phyloP scores from a whole-genome alignment of 495 filamentous ascomycete genomes.

The Hypoxylon perforatum region DNA sequence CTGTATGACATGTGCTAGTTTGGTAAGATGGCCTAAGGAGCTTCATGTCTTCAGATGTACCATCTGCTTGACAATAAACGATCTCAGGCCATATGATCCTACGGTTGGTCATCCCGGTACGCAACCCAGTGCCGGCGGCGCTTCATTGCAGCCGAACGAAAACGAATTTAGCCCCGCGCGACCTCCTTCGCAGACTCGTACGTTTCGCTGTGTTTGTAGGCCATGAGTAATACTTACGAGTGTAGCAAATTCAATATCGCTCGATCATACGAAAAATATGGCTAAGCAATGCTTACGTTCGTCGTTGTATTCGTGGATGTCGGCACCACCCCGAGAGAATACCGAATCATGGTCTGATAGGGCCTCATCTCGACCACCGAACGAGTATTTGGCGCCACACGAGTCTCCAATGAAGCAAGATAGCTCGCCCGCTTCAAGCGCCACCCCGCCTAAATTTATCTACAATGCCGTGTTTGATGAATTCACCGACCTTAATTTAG shows the following conservation, averaged over 20 bases:
- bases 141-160: slow-evolving; percentile 25
- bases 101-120: slow-evolving; percentile 20
- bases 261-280: slow-evolving; percentile 41
- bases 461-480: slow-evolving; percentile 45
- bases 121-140: slow-evolving; percentile 16
- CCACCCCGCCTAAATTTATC: slow-evolving; percentile 30
- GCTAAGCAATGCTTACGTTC: slow-evolving; percentile 40
- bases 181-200: slow-evolving; percentile 29
- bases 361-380: slow-evolving; percentile 25
- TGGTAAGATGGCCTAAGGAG: slow-evolving; percentile 83
- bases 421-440: slow-evolving; percentile 30
- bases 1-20: slow-evolving; percentile 85
- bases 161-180: slow-evolving; percentile 17
- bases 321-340: slow-evolving; percentile 13
- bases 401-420: slow-evolving; percentile 34
- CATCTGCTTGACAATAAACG: slow-evolving; percentile 87
- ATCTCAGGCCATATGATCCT: slow-evolving; percentile 66
- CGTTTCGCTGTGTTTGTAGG: slow-evolving; percentile 16
- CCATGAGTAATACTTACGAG: slow-evolving; percentile 23
- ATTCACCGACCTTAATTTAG: slow-evolving; percentile 34
- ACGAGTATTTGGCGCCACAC: slow-evolving; percentile 29
- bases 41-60: slow-evolving; percentile 83
- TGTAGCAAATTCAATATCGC: slow-evolving; percentile 41
- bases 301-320: slow-evolving; percentile 38
- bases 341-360: slow-evolving; percentile 3